Evolutionary conservation across 208 protist species (phyloP), one percentile per base, ranked within the genome.

Genomic region (Trichomonas vaginalis): DNA sequence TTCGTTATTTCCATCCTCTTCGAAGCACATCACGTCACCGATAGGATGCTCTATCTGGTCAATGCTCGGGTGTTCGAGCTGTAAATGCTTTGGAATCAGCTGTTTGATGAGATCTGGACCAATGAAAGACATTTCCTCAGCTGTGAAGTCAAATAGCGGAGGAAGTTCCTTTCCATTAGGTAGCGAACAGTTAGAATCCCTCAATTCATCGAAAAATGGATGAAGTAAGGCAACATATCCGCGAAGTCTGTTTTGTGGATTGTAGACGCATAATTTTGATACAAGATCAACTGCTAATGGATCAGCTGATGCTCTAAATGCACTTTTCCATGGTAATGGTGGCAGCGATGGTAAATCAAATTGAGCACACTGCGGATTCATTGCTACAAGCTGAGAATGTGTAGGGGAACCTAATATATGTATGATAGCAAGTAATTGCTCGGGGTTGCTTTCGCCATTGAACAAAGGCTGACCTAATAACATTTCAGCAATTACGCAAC

Each of bases 401-500:
- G 98, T 98, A 48, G 98, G 98, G n/a, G 98, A 98, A 48, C 95
- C 96, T 12, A 96, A 96, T 21, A 98, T 97, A 96, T 98, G 98
- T 80, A 99, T 99, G 96, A 99, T 99, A 96, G 98, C 98, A 32
- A 99, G 98, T 0, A 99, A 97, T 97, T 99, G 98, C 95, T 99
- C 98, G 0, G 98, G 97, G 39, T 97, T 96, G 62, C 92, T 98
- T 32, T 98, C 98, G 37, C 98, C 98, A 4, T 98, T 98, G 95
- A 99, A 99, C 45, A 99, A 97, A 15, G 99, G 98, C 88, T 98
- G 98, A 9, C 99, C 98, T 0, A 99, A 96, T 96, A 99, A 97
- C 17, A 99, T 97, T 97, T 99, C 99, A 0, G 98, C 99, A 95
- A 99, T 98, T 56, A 99, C 99, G 95, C 99, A 98, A 14, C 98